Conservation (phyloP, 345 rosid species). For the Microcos paniculata region DNA sequence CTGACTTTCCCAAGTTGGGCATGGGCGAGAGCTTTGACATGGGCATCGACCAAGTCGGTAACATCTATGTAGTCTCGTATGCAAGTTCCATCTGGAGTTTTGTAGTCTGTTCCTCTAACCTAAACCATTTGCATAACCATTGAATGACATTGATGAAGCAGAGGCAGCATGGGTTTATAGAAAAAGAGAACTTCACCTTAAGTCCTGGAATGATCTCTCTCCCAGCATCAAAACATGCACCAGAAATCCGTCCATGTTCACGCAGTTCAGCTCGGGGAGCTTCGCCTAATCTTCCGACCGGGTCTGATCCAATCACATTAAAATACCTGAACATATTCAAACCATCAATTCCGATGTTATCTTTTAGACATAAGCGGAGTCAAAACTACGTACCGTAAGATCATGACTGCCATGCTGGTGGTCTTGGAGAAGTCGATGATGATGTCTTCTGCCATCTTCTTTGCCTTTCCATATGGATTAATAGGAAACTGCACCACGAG, state of each 20-base stretch:
- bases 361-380: background rate
- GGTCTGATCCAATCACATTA: constrained; percentile 95
- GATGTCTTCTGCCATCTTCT: constrained; percentile 96
- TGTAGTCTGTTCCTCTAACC: constrained; percentile 94
- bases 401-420: constrained; percentile 88
- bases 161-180: background rate
- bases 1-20: constrained; percentile 68
- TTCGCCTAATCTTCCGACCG: constrained; percentile 90
- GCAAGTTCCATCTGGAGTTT: constrained; percentile 86
- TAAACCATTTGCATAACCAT: background rate
- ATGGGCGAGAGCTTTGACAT: constrained; percentile 85
- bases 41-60: constrained; percentile 93
- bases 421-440: constrained; percentile 82
- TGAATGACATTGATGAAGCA: no score
- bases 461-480: constrained; percentile 95
- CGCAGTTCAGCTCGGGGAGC: constrained; percentile 93
- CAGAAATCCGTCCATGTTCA: constrained; percentile 92
- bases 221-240: constrained; percentile 98
- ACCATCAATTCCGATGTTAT: no score
- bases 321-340: constrained; percentile 56
- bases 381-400: constrained; percentile 54
- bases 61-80: constrained; percentile 91
- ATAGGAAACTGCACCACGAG: constrained; percentile 54
- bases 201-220: constrained; percentile 75
- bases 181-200: constrained; percentile 48